Evolutionary conservation across 305 asterid species (phyloP).

Genomic region (Andrographis paniculata): DNA sequence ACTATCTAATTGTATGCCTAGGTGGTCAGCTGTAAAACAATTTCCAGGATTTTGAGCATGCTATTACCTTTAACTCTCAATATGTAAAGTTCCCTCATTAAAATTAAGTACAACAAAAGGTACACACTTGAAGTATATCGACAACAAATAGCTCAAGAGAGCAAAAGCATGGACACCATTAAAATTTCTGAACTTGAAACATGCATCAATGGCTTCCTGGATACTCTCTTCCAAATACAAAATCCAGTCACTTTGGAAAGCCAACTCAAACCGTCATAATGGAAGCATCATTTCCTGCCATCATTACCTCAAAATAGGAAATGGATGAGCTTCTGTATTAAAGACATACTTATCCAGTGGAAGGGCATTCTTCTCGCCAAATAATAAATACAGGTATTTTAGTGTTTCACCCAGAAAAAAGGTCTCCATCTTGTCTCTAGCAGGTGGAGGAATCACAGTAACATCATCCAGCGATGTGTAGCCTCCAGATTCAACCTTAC

Average conservation of each 20-base stretch:
- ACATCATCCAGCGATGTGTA: slow-evolving; percentile 89
- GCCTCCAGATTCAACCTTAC: slow-evolving; percentile 84
- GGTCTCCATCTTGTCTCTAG: slow-evolving; percentile 98
- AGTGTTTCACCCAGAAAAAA: slow-evolving; percentile 93
- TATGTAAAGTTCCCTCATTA: neutral
- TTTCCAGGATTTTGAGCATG: neutral
- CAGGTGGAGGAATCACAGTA: slow-evolving; percentile 63
- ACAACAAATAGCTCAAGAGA: neutral
- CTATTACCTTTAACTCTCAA: neutral
- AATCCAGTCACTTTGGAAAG: no score
- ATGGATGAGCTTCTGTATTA: slow-evolving; percentile 99
- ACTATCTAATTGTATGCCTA: neutral
- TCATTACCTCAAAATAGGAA: no score
- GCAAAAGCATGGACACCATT: neutral
- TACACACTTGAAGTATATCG: no score
- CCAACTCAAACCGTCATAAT: no score
- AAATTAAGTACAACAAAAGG: neutral
- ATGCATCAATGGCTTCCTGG: no score
- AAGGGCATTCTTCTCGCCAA: slow-evolving; percentile 43
- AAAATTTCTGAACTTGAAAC: no score
- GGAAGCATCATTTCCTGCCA: no score
- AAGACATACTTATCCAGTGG: slow-evolving; percentile 86
- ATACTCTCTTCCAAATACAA: no score
- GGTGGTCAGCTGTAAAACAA: neutral
- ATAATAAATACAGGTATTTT: slow-evolving; percentile 73